These are phyloP conservation scores for Phytophthora uliginosa DNA, from an alignment of 352 stramenopile genomes.

Conservation along the genomic window DNA sequence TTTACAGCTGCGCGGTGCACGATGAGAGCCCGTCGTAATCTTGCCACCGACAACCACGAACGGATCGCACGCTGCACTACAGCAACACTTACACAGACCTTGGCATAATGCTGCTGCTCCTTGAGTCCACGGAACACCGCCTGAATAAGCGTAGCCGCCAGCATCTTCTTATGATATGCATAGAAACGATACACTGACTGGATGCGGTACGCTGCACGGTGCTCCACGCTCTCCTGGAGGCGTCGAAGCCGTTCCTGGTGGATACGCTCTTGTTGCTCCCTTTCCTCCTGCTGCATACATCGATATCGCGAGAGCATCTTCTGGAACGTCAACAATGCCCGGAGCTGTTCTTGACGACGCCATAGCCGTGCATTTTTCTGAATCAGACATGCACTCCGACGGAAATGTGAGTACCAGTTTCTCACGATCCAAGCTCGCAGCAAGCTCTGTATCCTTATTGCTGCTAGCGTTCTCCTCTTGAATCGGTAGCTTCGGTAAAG, in stretches of 20 bases:
- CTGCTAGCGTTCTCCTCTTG: constrained; percentile 36
- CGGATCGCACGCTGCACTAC: constrained; percentile 29
- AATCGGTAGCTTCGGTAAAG: constrained; percentile 25
- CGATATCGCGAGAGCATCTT: constrained; percentile 42
- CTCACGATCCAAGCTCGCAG: constrained; percentile 28
- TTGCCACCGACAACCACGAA: constrained; percentile 24
- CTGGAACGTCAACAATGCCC: constrained; percentile 42
- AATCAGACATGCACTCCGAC: constrained; percentile 30
- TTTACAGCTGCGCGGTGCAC: constrained; percentile 36
- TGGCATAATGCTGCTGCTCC: constrained; percentile 29
- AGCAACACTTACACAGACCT: constrained; percentile 11
- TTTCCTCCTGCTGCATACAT: constrained; percentile 38
- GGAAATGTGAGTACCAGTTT: constrained; percentile 24
- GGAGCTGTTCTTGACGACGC: constrained; percentile 48
- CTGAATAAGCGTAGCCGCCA: constrained; percentile 42
- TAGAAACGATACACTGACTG: constrained; percentile 40
- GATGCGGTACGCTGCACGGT: constrained; percentile 44
- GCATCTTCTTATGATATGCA: constrained; percentile 28
- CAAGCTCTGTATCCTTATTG: constrained; percentile 44
- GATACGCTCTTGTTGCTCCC: constrained; percentile 38
- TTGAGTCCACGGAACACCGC: constrained; percentile 35
- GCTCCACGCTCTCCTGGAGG: constrained; percentile 40
- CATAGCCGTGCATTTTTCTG: constrained; percentile 54
- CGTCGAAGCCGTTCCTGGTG: constrained; percentile 27
- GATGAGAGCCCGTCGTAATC: constrained; percentile 25